phyloP scores from a whole-genome alignment of 768 basidiomycete genomes.

The Boletus fagicola region DNA sequence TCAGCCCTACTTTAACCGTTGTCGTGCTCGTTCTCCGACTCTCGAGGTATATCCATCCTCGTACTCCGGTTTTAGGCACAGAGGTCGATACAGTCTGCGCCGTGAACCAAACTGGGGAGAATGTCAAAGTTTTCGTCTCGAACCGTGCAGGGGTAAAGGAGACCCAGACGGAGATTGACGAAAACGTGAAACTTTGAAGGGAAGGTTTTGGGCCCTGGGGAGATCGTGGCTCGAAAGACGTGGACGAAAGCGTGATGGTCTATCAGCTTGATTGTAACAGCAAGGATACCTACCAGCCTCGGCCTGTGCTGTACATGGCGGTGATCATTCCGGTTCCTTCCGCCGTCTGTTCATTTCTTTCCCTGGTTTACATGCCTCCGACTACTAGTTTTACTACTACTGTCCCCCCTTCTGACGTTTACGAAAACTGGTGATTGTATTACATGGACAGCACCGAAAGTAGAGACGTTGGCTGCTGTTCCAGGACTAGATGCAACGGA shows the following conservation, averaged over 20 bases:
- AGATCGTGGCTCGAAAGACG: not conserved
- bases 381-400: not conserved
- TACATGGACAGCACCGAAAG: not conserved
- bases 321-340: not conserved
- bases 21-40: not conserved
- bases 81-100: not conserved
- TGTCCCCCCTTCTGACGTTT: not conserved
- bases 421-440: not conserved
- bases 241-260: not conserved
- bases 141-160: not conserved
- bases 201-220: not conserved
- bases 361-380: not conserved
- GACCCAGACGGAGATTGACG: not conserved
- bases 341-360: not conserved
- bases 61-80: not conserved
- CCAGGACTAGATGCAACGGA: too few species aligned
- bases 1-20: not conserved
- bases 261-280: not conserved
- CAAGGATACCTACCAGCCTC: not conserved
- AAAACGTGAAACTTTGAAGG: not conserved
- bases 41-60: not conserved
- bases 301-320: not conserved
- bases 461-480: not conserved
- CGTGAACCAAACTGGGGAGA: not conserved
- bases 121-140: not conserved